Base-by-base conservation (phyloP, 352 stramenopile species). In the Phytophthora crassamura region DNA sequence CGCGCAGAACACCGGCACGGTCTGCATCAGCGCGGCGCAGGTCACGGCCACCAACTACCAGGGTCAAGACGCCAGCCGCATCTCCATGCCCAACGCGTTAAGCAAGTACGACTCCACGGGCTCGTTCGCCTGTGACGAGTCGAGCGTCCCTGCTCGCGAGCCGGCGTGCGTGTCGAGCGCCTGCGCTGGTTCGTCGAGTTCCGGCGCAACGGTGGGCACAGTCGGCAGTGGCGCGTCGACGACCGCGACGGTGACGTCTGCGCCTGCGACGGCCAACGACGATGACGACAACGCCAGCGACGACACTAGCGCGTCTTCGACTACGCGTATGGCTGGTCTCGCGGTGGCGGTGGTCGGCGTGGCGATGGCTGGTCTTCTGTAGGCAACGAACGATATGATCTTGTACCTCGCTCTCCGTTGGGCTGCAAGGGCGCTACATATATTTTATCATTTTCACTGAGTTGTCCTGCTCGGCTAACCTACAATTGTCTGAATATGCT, bases 41-140 rank as follows among this genome's bases (percentile, higher is more conserved):
- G 60, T 77, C 28, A 74, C 57, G 25, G 53, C 58, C 18, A 55
- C 38, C 25, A 66, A 60, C 39, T 69, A 73, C 32, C 47, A 77
- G 16, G 59, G 61, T 9, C 22, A 70, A 16, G 43, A 42, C 8
- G 43, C 42, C 9, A 77, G 68, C 36, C 51, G 43, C 11, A 74
- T 80, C 34, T 80, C 72, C 14, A 64, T 80, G 56, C 72, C 72
- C 30, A 75, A 75, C 20, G 59, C 72, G 2, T 47, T 53, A 36
- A 64, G 34, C 57, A 77, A 77, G 60, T 60, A 73, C 53, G 45
- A 30, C 12, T 64, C 68, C 11, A 77, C 68, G 0, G 72, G 72
- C 10, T 53, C 63, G 22, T 25, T 53, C 5, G 15, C 56, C 8
- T 80, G 72, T 7, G 55, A 71, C 2, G 45, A 72, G 34, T 38